Evolutionary conservation across 495 filamentous ascomycete genomes (phyloP).

Genomic region (Extremus antarcticus): DNA sequence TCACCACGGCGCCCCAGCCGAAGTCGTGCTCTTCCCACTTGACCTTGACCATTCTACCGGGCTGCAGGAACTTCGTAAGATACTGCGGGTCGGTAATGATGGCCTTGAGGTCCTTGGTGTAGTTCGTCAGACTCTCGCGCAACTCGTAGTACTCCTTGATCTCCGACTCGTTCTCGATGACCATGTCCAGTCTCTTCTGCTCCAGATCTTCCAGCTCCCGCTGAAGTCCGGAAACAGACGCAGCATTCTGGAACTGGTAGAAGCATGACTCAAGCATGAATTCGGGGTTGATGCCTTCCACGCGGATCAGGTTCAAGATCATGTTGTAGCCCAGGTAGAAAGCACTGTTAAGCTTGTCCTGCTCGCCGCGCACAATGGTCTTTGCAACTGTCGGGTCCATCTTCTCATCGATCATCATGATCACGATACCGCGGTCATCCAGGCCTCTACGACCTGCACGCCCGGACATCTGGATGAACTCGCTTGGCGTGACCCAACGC

Average conservation of each 20-base stretch:
- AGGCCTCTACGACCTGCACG: constrained; percentile 92
- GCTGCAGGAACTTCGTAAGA: constrained; percentile 64
- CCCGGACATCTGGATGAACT: constrained; percentile 98
- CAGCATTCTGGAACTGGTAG: constrained; percentile 93
- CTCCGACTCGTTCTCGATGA: constrained; percentile 71
- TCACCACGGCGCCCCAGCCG: constrained; percentile 83
- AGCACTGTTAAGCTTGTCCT: constrained; percentile 92
- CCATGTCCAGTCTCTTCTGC: constrained; percentile 54
- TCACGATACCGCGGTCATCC: constrained; percentile 96
- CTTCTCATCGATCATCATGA: constrained; percentile 97
- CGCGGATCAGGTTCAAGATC: constrained; percentile 89
- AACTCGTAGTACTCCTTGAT: constrained; percentile 88
- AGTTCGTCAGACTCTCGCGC: constrained; percentile 67
- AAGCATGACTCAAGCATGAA: constrained; percentile 96
- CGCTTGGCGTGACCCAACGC: constrained; percentile 84
- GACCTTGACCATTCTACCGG: constrained; percentile 74
- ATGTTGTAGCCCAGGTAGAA: constrained; percentile 99
- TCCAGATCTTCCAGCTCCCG: constrained; percentile 66
- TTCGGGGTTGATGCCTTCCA: constrained; percentile 91
- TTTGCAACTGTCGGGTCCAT: constrained; percentile 92
- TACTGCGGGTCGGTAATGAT: constrained; percentile 87
- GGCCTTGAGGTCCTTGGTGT: constrained; percentile 71
- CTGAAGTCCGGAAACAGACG: constrained; percentile 70
- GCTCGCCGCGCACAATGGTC: constrained; percentile 88
- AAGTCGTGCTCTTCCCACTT: constrained; percentile 70